These are phyloP conservation scores for Pestalotiopsis fici DNA, from an alignment of 2,329 filamentous ascomycete genomes.

Conservation along the genomic window DNA sequence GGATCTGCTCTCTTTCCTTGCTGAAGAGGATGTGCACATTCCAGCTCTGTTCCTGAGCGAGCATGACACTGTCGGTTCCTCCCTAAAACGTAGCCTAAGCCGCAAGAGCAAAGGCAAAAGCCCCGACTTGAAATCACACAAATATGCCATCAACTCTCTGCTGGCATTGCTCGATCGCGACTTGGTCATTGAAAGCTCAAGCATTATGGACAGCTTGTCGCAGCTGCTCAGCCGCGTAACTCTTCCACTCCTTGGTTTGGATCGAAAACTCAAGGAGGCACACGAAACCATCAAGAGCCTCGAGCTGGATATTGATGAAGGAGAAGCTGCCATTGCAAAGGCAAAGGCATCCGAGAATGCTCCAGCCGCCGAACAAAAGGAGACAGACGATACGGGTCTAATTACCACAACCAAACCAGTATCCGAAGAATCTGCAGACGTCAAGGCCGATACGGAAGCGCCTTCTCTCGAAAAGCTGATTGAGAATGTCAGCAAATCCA, in stretches of 20 bases:
- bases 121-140: conserved; percentile 81
- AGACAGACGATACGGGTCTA: conserved; percentile 19
- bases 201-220: conserved; percentile 92
- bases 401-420: conserved; percentile 13
- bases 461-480: conserved; percentile 11
- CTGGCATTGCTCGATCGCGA: conserved; percentile 88
- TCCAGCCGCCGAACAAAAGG: conserved; percentile 15
- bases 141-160: conserved; percentile 90
- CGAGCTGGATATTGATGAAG: conserved; percentile 35
- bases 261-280: conserved; percentile 62
- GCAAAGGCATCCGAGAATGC: conserved; percentile 16
- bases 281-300: conserved; percentile 37
- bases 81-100: conserved; percentile 74
- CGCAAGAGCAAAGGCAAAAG: conserved; percentile 88
- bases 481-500: conserved; percentile 28
- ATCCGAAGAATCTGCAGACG: conserved; percentile 12
- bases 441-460: conserved; percentile 15
- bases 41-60: conserved; percentile 92
- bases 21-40: conserved; percentile 82
- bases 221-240: conserved; percentile 87
- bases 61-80: conserved; percentile 74
- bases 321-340: not conserved
- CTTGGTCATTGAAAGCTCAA: conserved; percentile 94
- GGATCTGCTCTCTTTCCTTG: conserved; percentile 80
- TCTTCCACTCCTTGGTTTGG: conserved; percentile 76